Percentiles rank a stretch among this genome's conserved stretches.
Conservation (phyloP, 768 basidiomycete species). For the Termitomyces heimii region DNA sequence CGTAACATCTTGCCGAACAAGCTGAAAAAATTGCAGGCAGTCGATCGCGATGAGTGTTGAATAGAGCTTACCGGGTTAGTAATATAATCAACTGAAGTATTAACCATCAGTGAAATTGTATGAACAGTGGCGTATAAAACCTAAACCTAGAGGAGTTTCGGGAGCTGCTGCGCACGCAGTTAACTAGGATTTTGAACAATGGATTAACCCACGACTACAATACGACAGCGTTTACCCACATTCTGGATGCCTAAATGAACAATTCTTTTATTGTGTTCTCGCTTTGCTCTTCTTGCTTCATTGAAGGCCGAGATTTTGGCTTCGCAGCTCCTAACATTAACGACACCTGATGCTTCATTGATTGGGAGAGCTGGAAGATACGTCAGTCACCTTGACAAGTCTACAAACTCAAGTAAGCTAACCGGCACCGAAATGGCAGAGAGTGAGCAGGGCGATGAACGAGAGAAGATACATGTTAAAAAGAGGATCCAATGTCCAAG, state of each 20-base stretch:
- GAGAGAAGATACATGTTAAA: neutral
- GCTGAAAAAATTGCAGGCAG: neutral
- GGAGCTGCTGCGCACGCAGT: slow-evolving; percentile 14
- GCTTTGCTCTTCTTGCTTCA: slow-evolving; percentile 13
- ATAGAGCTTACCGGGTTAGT: slow-evolving; percentile 12
- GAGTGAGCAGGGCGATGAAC: slow-evolving; percentile 10
- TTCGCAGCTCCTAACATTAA: slow-evolving; percentile 9
- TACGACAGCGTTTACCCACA: slow-evolving; percentile 4
- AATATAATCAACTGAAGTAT: slow-evolving; percentile 13
- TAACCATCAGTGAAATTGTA: neutral
- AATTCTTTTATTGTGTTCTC: slow-evolving; percentile 11
- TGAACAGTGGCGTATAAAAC: neutral
- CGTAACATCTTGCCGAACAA: slow-evolving; percentile 17
- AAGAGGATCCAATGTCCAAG: neutral
- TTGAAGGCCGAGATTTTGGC: slow-evolving; percentile 13
- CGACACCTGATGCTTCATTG: neutral
- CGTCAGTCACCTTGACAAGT: neutral
- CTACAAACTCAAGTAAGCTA: neutral
- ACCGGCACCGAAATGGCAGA: slow-evolving; percentile 9
- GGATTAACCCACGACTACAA: neutral
- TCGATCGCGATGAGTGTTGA: neutral
- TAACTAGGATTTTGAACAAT: slow-evolving; percentile 2
- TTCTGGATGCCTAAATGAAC: slow-evolving; percentile 11
- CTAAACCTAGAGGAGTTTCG: slow-evolving; percentile 15
- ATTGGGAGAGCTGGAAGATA: slow-evolving; percentile 2